Evolutionary conservation across 2,329 filamentous ascomycete species (phyloP).

Genomic region (Talaromyces sp.): DNA sequence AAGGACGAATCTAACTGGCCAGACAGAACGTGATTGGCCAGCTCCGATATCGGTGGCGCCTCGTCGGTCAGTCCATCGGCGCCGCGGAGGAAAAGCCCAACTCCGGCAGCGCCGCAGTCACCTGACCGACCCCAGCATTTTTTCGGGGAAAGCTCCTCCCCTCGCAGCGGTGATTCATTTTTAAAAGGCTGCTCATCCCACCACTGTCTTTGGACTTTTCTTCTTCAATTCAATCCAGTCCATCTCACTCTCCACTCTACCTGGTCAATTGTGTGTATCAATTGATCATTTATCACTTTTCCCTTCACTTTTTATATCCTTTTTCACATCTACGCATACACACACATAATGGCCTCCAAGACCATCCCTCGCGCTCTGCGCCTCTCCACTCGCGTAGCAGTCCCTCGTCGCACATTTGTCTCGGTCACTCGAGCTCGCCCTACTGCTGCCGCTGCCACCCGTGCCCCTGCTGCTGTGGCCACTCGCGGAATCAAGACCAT

Average conservation of each 20-base stretch:
- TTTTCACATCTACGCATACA: slow-evolving; percentile 13
- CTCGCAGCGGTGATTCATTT: slow-evolving; percentile 23
- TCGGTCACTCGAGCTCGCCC: slow-evolving; percentile 52
- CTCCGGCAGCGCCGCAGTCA: slow-evolving; percentile 24
- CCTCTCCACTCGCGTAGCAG: slow-evolving; percentile 46
- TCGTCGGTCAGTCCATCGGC: not conserved
- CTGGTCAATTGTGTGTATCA: slow-evolving; percentile 9
- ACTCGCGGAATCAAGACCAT: slow-evolving; percentile 92
- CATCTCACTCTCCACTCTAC: slow-evolving; percentile 18
- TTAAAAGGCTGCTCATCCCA: slow-evolving; percentile 20
- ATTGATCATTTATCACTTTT: slow-evolving; percentile 2
- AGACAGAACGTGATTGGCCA: not conserved
- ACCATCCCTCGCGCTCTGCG: slow-evolving; percentile 56
- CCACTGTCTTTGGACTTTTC: slow-evolving; percentile 20
- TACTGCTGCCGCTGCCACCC: slow-evolving; percentile 49
- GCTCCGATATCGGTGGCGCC: slow-evolving; percentile 22
- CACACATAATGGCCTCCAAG: slow-evolving; percentile 47
- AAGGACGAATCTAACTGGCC: not conserved
- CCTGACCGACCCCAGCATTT: slow-evolving; percentile 19
- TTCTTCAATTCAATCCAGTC: slow-evolving; percentile 8
- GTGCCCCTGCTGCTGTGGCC: slow-evolving; percentile 47
- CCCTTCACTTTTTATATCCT: not conserved
- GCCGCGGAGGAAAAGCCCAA: slow-evolving; percentile 27
- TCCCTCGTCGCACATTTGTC: slow-evolving; percentile 56
- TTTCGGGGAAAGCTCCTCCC: slow-evolving; percentile 8